Percentiles rank a stretch among this genome's conserved stretches.
These are phyloP conservation scores for Byssoonygena ceratinophila DNA, from an alignment of 2,329 filamentous ascomycete genomes.

Conservation along the genomic window DNA sequence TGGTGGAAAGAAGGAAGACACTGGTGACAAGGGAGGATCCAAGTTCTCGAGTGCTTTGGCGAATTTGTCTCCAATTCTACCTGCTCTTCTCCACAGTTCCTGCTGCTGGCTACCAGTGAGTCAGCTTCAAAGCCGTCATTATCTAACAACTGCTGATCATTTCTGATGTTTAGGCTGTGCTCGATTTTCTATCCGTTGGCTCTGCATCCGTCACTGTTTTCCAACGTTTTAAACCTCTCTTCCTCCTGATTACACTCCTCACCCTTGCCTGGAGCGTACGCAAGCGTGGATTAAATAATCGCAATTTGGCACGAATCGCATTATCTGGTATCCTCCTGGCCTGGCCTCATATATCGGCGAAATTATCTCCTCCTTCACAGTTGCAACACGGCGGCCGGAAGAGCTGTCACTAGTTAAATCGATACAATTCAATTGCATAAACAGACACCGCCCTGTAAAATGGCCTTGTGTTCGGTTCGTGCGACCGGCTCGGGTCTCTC, in stretches of 20 bases:
- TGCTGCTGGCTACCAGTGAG: constrained; percentile 18
- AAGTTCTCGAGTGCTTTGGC: constrained; percentile 1
- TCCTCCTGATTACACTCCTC: constrained; percentile 15
- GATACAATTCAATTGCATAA: not conserved
- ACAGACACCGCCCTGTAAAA: not conserved
- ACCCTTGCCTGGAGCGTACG: constrained; percentile 14
- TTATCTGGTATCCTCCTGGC: constrained; percentile 13
- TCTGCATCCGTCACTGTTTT: constrained; percentile 14
- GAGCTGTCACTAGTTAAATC: constrained; percentile 12
- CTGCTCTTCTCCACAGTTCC: constrained; percentile 16
- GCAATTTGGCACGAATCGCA: constrained; percentile 12
- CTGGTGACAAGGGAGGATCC: not conserved
- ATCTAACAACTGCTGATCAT: not conserved
- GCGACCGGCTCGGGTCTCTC: not conserved
- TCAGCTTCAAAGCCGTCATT: not conserved
- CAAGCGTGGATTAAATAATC: constrained; percentile 12
- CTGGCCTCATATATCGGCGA: constrained; percentile 12
- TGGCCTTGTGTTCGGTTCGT: not conserved
- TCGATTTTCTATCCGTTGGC: constrained; percentile 16
- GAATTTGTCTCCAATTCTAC: constrained; percentile 11
- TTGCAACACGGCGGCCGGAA: constrained; percentile 8
- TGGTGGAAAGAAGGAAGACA: not conserved
- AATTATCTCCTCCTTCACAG: not conserved
- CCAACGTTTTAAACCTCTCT: constrained; percentile 12
- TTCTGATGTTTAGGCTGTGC: constrained; percentile 8